A percentile compares a stretch with the other conserved stretches of the same genome.
These are phyloP conservation scores for Ballota nigra DNA, from an alignment of 257 asterid species.

Conservation along the genomic window DNA sequence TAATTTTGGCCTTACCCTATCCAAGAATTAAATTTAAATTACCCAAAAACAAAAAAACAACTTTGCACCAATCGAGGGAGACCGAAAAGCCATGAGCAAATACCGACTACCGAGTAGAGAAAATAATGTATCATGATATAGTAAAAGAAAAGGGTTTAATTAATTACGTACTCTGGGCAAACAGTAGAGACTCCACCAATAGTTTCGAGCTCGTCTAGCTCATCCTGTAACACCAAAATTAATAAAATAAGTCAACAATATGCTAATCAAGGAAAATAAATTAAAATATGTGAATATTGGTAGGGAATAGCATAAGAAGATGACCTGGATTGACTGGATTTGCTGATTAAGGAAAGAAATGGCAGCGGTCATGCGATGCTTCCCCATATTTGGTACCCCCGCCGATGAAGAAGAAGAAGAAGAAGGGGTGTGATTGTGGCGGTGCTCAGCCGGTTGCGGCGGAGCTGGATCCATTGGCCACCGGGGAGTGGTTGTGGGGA, in stretches of 20 bases:
- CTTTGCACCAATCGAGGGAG: not conserved
- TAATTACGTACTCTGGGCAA: slow-evolving; percentile 53
- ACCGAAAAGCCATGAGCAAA: not conserved
- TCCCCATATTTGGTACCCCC: slow-evolving; percentile 38
- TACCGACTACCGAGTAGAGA: no score
- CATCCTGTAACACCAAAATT: slow-evolving; percentile 46
- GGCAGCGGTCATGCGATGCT: slow-evolving; percentile 58
- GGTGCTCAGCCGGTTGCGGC: slow-evolving; percentile 36
- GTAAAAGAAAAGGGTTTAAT: not conserved
- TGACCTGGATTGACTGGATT: slow-evolving; percentile 53
- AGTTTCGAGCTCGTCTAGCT: slow-evolving; percentile 67
- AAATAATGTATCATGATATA: not conserved
- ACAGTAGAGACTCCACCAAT: slow-evolving; percentile 66
- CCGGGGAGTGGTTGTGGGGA: slow-evolving; percentile 13
- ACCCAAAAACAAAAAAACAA: no score
- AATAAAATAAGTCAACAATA: not conserved
- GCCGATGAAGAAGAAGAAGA: slow-evolving; percentile 28
- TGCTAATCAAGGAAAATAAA: not conserved
- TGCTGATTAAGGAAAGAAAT: slow-evolving; percentile 58
- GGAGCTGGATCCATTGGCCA: slow-evolving; percentile 42
- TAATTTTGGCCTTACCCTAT: not conserved
- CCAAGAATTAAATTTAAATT: no score
- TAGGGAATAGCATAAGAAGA: no score
- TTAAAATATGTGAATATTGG: no score
- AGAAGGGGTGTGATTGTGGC: slow-evolving; percentile 21